Conservation (phyloP, 202 grass and related monocot genomes). For the Eragrostis tef region DNA sequence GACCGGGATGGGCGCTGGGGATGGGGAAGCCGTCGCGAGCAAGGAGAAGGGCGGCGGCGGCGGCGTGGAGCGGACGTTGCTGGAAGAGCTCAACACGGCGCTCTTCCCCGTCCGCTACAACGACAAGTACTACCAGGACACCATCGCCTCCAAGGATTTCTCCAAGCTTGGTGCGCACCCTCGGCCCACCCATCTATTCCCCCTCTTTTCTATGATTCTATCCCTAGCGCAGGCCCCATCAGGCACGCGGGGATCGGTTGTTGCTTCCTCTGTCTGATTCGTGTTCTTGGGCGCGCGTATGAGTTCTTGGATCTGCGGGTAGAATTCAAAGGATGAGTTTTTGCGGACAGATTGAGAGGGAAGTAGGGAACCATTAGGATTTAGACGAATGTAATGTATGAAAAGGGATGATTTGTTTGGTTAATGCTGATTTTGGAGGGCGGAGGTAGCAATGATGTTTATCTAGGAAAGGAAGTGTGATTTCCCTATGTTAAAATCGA, state of each 20-base stretch:
- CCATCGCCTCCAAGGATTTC: slow-evolving; percentile 86
- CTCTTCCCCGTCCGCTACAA: slow-evolving; percentile 98
- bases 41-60: slow-evolving; percentile 51
- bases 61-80: slow-evolving; percentile 64
- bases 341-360: slow-evolving; percentile 35
- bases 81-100: slow-evolving; percentile 90
- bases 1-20: slow-evolving; percentile 53
- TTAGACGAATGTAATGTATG: slow-evolving; percentile 19
- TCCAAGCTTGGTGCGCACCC: slow-evolving; percentile 82
- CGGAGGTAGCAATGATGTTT: not conserved
- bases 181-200: not conserved
- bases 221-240: slow-evolving; percentile 14
- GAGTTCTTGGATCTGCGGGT: slow-evolving; percentile 42
- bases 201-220: not conserved
- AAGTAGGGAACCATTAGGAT: slow-evolving; percentile 19
- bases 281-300: slow-evolving; percentile 7
- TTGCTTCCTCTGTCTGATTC: not conserved
- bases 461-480: not conserved
- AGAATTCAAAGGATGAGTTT: not conserved
- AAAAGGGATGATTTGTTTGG: slow-evolving; percentile 20
- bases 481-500: not conserved
- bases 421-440: slow-evolving; percentile 20
- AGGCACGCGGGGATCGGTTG: not conserved
- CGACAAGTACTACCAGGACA: slow-evolving; percentile 96
- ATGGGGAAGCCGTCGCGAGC: slow-evolving; percentile 46